phyloP scores from a whole-genome alignment of 257 asterid genomes.

The Misopates orontium region DNA sequence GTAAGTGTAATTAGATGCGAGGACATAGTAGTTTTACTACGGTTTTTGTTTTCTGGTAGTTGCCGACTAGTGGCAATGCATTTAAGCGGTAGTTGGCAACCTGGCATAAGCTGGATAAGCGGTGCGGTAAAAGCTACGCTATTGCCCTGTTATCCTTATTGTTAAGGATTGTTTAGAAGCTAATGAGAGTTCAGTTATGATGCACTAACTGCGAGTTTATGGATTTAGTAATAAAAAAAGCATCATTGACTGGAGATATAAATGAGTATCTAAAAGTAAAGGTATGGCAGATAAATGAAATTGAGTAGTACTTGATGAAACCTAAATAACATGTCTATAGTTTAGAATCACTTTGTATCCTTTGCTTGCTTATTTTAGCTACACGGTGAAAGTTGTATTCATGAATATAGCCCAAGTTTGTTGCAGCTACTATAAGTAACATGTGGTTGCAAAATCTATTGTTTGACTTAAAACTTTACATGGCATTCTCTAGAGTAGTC shows the following conservation, averaged over 20 bases:
- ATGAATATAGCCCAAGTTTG: not conserved
- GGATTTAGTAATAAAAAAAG: not conserved
- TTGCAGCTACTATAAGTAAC: not conserved
- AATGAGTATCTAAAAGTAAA: too few species aligned
- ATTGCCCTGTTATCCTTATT: too few species aligned
- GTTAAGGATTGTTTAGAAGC: not conserved
- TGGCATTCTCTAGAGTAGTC: not conserved
- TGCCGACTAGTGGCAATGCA: conserved; percentile 4
- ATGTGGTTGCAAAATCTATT: not conserved
- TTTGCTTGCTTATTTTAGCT: not conserved
- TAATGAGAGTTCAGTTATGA: not conserved
- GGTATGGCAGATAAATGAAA: not conserved
- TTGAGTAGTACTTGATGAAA: not conserved
- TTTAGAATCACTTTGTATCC: not conserved
- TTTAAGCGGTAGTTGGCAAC: not conserved
- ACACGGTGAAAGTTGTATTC: not conserved
- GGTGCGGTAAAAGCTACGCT: not conserved
- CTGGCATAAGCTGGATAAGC: too few species aligned
- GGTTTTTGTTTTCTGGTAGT: not conserved
- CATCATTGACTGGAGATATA: too few species aligned
- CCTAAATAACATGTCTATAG: not conserved
- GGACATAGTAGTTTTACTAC: not conserved
- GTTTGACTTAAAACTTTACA: not conserved
- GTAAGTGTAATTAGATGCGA: conserved; percentile 21
- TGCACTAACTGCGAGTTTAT: too few species aligned